These are phyloP conservation scores for Kalaharituber pfeilii DNA, from an alignment of 2,329 filamentous ascomycete species.

Conservation along the genomic window DNA sequence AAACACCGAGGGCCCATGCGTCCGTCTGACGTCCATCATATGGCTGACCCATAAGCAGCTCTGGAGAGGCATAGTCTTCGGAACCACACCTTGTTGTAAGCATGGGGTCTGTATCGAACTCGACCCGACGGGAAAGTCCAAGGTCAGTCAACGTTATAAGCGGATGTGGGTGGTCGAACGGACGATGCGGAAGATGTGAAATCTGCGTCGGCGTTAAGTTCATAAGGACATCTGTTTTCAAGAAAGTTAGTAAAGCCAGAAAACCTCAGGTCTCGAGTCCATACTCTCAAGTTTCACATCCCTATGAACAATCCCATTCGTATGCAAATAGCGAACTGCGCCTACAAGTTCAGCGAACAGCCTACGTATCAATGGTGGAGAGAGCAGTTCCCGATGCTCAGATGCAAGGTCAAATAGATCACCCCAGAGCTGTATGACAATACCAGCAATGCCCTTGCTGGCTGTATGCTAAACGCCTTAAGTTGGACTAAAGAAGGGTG, in stretches of 20 bases:
- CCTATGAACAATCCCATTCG: conserved; percentile 73
- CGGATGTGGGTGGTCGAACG: conserved; percentile 58
- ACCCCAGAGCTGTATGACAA: conserved; percentile 86
- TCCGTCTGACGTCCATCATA: conserved; percentile 88
- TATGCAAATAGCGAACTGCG: conserved; percentile 73
- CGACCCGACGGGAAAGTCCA: conserved; percentile 70
- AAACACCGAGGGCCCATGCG: conserved; percentile 84
- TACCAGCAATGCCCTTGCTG: conserved; percentile 65
- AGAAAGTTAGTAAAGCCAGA: conserved; percentile 7
- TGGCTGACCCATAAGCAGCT: conserved; percentile 84
- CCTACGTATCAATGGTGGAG: conserved; percentile 52
- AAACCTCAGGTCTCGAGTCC: conserved; percentile 25
- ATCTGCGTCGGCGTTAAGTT: conserved; percentile 47
- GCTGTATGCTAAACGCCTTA: conserved; percentile 77
- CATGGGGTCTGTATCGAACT: conserved; percentile 53
- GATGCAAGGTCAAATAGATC: conserved; percentile 89
- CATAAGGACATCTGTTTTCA: conserved; percentile 60
- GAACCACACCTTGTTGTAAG: conserved; percentile 89
- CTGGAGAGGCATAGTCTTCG: conserved; percentile 91
- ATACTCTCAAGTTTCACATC: conserved; percentile 97
- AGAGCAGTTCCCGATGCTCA: conserved; percentile 48
- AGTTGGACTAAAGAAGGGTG: conserved; percentile 84
- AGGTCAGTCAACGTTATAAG: conserved; percentile 82
- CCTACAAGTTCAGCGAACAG: conserved; percentile 81
- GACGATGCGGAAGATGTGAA: conserved; percentile 42